phyloP scores from a whole-genome alignment of 345 rosid genomes.

The Sonneratia caseolaris region DNA sequence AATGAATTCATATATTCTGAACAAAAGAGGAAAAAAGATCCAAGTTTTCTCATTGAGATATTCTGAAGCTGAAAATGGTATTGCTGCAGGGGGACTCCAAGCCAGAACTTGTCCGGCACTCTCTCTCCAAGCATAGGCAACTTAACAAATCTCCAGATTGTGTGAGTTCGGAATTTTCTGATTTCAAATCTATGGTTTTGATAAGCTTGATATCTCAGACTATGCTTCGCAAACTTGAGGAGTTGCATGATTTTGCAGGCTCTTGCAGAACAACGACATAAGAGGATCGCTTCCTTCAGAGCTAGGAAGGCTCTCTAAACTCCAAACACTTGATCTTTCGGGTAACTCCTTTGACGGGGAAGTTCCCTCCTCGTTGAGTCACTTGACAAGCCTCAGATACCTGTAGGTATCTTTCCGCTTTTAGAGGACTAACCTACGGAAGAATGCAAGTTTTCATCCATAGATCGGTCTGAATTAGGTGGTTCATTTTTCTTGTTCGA shows the following conservation, averaged over 20 bases:
- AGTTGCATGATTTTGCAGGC: conserved; percentile 8
- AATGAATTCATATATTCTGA: neutral
- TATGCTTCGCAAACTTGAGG: neutral
- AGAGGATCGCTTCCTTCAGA: conserved; percentile 73
- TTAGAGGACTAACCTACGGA: neutral
- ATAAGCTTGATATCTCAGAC: neutral
- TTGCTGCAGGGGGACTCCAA: conserved; percentile 13
- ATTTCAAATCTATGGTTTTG: neutral
- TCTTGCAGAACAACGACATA: conserved; percentile 74
- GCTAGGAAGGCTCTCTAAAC: conserved; percentile 60
- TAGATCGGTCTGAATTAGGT: too few relatives aligned
- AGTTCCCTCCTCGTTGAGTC: conserved; percentile 58
- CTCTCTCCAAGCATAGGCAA: conserved; percentile 21
- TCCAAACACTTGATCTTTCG: conserved; percentile 87
- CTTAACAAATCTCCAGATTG: conserved; percentile 16
- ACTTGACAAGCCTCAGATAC: conserved; percentile 58
- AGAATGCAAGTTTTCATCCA: neutral
- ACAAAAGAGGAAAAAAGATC: neutral
- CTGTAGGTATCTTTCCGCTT: conserved; percentile 37
- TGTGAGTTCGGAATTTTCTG: conserved; percentile 4
- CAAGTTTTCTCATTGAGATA: neutral
- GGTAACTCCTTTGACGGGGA: conserved; percentile 56
- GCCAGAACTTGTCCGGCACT: conserved; percentile 17
- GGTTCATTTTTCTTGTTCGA: neutral
- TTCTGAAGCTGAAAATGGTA: neutral